phyloP scores from a whole-genome alignment of 1,284 basidiomycete species.

The Tylopilus sp. region DNA sequence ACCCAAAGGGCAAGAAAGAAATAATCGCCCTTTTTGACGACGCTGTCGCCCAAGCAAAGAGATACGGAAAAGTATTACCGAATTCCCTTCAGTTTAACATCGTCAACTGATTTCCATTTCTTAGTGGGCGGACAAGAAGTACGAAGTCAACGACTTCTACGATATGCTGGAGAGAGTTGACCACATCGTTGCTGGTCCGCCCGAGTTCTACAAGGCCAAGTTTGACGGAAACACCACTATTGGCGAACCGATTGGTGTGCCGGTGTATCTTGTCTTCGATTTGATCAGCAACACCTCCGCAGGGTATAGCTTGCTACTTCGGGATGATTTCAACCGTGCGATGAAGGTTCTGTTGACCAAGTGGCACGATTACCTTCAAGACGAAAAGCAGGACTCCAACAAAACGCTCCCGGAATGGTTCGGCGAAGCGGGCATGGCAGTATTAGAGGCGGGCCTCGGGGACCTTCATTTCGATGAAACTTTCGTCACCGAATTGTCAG shows the following conservation, averaged over 20 bases:
- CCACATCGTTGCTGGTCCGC: constrained; percentile 9
- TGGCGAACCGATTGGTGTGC: constrained; percentile 4
- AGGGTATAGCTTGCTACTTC: constrained; percentile 20
- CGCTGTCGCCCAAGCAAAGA: too few relatives aligned
- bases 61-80: too few relatives aligned
- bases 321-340: constrained; percentile 19
- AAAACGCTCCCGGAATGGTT: too few relatives aligned
- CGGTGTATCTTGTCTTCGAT: constrained; percentile 21
- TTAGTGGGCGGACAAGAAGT: constrained; percentile 5
- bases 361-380: constrained; percentile 14
- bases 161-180: constrained; percentile 2
- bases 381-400: too few relatives aligned
- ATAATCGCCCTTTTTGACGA: too few relatives aligned
- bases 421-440: too few relatives aligned
- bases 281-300: constrained; percentile 27
- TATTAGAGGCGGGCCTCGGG: too few relatives aligned
- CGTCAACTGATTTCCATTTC: too few relatives aligned
- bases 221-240: constrained; percentile 10
- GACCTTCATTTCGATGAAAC: too few relatives aligned
- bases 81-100: too few relatives aligned
- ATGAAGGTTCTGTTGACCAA: neutral
- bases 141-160: neutral
- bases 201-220: constrained; percentile 11
- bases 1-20: too few relatives aligned
- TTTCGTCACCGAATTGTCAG: neutral